Conservation (phyloP, 2,329 filamentous ascomycete species). For the Aspergillus proliferans region DNA sequence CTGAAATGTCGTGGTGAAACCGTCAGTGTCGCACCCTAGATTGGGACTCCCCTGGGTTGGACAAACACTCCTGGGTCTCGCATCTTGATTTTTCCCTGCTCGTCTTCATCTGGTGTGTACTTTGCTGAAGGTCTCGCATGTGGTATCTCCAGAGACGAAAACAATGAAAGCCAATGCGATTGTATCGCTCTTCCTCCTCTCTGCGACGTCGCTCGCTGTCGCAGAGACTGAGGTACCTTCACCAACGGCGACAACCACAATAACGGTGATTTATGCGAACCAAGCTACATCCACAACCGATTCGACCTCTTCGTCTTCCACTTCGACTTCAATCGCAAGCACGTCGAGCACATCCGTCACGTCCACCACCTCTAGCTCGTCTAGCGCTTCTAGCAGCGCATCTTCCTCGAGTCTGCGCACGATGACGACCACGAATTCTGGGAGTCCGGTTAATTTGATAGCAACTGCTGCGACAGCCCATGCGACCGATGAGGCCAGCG, state of each 20-base stretch:
- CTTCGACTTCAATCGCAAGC: neutral
- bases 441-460: conserved; percentile 7
- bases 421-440: conserved; percentile 17
- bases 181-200: conserved; percentile 28
- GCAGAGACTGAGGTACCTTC: conserved; percentile 23
- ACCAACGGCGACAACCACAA: conserved; percentile 33
- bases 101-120: neutral
- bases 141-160: neutral
- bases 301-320: neutral
- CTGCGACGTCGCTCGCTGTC: conserved; percentile 27
- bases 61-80: neutral
- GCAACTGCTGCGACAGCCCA: conserved; percentile 11
- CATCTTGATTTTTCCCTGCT: neutral
- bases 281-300: conserved; percentile 16
- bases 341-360: neutral
- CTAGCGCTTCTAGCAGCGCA: conserved; percentile 14
- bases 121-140: neutral
- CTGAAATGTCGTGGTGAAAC: neutral
- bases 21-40: neutral
- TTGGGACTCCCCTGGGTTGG: neutral
- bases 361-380: conserved; percentile 5
- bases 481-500: conserved; percentile 14
- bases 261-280: conserved; percentile 41
- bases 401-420: conserved; percentile 4
- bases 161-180: conserved; percentile 32